phyloP scores from a whole-genome alignment of 2,329 filamentous ascomycete species.

The Lecanoromycetidae sp. region DNA sequence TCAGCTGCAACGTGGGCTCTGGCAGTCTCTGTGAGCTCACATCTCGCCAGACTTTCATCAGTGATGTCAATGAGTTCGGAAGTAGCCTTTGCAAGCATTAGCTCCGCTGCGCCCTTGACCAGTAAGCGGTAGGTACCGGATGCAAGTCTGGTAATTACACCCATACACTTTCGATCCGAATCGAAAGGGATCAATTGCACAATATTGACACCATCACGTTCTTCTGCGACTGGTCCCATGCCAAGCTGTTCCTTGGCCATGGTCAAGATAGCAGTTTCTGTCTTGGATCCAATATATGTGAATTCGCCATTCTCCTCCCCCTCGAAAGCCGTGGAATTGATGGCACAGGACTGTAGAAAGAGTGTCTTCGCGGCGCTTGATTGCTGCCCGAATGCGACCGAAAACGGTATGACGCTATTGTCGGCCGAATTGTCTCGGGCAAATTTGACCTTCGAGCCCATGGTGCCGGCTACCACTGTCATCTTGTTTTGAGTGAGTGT shows the following conservation, averaged over 20 bases:
- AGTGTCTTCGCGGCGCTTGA: conserved; percentile 36
- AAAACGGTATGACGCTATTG: conserved; percentile 17
- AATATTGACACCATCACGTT: conserved; percentile 48
- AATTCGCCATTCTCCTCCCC: conserved; percentile 55
- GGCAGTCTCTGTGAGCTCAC: conserved; percentile 9
- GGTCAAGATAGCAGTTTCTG: conserved; percentile 61
- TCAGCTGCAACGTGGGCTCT: conserved; percentile 21
- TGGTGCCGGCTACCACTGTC: conserved; percentile 50
- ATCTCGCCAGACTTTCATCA: conserved; percentile 2
- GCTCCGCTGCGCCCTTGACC: conserved; percentile 38
- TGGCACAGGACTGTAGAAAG: conserved; percentile 47
- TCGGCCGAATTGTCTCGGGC: conserved; percentile 29
- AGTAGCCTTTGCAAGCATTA: conserved; percentile 31
- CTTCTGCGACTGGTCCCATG: conserved; percentile 52
- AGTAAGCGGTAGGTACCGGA: conserved; percentile 32
- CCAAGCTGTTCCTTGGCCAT: conserved; percentile 55
- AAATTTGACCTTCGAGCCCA: conserved; percentile 46
- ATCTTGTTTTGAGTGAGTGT: conserved; percentile 58
- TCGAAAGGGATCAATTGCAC: conserved; percentile 64
- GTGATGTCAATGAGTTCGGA: conserved; percentile 24
- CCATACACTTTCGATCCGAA: conserved; percentile 58
- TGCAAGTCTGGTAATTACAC: conserved; percentile 32
- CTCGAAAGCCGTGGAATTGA: conserved; percentile 66
- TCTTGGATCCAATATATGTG: conserved; percentile 65
- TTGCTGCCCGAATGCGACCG: conserved; percentile 15